Percentiles rank a stretch among this genome's conserved stretches.
These are phyloP conservation scores for Cordyceps fumosorosea DNA, from an alignment of 2,329 filamentous ascomycete species.

Conservation along the genomic window DNA sequence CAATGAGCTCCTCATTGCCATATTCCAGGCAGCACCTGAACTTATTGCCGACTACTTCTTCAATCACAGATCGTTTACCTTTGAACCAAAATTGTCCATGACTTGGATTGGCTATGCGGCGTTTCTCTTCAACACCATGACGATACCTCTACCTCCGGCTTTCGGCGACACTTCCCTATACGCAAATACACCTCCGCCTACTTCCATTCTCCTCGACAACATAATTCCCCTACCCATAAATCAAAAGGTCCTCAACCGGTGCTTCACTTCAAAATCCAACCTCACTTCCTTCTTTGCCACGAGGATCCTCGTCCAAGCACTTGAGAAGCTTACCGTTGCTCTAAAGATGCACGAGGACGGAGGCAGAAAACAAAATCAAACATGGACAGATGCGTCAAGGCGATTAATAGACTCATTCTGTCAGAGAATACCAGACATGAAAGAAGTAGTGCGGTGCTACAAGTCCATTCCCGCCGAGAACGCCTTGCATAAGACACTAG, in stretches of 20 bases:
- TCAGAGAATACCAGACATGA: conserved; percentile 71
- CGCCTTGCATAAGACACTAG: conserved; percentile 67
- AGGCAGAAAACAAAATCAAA: conserved; percentile 27
- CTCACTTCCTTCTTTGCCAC: conserved; percentile 80
- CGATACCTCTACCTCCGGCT: conserved; percentile 62
- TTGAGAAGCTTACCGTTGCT: conserved; percentile 67
- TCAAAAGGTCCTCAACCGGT: conserved; percentile 71
- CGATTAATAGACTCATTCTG: conserved; percentile 69
- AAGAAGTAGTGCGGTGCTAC: conserved; percentile 70
- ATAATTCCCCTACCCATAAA: conserved; percentile 77
- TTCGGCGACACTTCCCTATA: conserved; percentile 63
- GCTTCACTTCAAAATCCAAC: conserved; percentile 69
- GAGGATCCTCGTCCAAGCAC: conserved; percentile 68
- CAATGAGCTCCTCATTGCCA: conserved; percentile 70
- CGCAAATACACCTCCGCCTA: conserved; percentile 65
- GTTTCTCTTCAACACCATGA: conserved; percentile 76
- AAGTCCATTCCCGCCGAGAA: conserved; percentile 62
- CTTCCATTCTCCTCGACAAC: conserved; percentile 73
- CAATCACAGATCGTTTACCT: conserved; percentile 70
- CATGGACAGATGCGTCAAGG: conserved; percentile 65
- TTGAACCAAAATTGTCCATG: conserved; percentile 85
- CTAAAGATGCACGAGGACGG: conserved; percentile 53
- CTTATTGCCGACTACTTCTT: conserved; percentile 83
- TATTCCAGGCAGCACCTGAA: conserved; percentile 78
- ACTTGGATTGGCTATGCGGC: conserved; percentile 94